Evolutionary conservation across 2,329 filamentous ascomycete species (phyloP).

Genomic region (Verticillium nubilum): DNA sequence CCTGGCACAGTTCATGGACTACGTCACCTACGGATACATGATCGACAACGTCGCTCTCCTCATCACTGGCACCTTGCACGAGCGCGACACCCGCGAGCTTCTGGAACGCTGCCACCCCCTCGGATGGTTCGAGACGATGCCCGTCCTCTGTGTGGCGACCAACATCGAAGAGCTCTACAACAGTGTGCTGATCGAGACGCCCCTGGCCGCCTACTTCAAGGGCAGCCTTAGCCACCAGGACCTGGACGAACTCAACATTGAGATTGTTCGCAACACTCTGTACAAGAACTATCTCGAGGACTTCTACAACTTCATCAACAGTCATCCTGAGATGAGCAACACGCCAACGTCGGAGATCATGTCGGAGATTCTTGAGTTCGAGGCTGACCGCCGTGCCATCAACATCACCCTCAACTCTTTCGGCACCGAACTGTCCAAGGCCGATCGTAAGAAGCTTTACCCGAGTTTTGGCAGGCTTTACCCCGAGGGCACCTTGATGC

Average conservation of each 20-base stretch:
- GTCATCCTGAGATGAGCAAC: constrained; percentile 75
- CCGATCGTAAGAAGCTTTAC: constrained; percentile 92
- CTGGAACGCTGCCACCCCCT: constrained; percentile 93
- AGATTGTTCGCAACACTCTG: constrained; percentile 95
- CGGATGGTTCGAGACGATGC: constrained; percentile 99
- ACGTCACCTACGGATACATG: constrained; percentile 99
- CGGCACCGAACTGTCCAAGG: constrained; percentile 90
- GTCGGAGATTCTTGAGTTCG: constrained; percentile 92
- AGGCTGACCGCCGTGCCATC: constrained; percentile 93
- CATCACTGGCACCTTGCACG: constrained; percentile 95
- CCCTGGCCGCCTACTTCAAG: constrained; percentile 95
- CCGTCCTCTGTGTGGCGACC: constrained; percentile 92
- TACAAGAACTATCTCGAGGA: constrained; percentile 99
- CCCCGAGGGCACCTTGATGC: constrained; percentile 90
- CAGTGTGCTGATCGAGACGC: constrained; percentile 93
- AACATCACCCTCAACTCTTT: constrained; percentile 99
- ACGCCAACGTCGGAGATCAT: constrained; percentile 92
- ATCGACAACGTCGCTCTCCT: constrained; percentile 98
- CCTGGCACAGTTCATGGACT: constrained; percentile 93
- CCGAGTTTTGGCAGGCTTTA: constrained; percentile 87
- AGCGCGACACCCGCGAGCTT: constrained; percentile 92
- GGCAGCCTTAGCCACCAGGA: constrained; percentile 93
- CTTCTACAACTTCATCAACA: constrained; percentile 92
- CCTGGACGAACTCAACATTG: constrained; percentile 96
- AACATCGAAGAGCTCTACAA: constrained; percentile 99